These are phyloP conservation scores for Eutrema japonicum DNA, from an alignment of 345 rosid species.

Conservation along the genomic window DNA sequence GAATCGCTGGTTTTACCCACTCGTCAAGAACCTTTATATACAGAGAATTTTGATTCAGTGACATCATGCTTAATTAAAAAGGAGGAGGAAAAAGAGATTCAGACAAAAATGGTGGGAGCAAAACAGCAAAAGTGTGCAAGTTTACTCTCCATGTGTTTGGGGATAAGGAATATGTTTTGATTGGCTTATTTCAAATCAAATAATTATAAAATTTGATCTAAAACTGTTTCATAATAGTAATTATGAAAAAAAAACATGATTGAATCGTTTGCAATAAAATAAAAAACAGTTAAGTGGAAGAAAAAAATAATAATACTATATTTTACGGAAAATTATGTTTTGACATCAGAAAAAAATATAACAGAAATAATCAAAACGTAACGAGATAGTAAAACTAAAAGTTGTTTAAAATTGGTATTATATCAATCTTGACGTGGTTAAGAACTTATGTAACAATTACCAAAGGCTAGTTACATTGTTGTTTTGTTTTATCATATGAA, in stretches of 20 bases:
- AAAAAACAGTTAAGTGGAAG: background rate
- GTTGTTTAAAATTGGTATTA: background rate
- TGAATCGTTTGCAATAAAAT: slow-evolving; percentile 1
- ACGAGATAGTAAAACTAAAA: no score
- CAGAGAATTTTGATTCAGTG: slow-evolving; percentile 12
- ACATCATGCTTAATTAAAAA: slow-evolving; percentile 11
- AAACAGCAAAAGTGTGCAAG: slow-evolving; percentile 17
- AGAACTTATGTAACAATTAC: background rate
- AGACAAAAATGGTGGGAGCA: slow-evolving; percentile 36
- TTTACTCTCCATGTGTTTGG: slow-evolving; percentile 19
- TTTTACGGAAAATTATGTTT: background rate
- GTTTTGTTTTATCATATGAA: background rate
- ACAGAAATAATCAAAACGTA: background rate
- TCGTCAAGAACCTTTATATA: slow-evolving; percentile 29
- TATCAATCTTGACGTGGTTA: background rate
- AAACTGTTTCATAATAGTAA: background rate
- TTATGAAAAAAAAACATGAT: background rate
- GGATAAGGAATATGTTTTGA: slow-evolving; percentile 23
- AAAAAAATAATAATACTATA: background rate
- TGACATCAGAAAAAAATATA: background rate
- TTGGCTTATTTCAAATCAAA: slow-evolving; percentile 12
- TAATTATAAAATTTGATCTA: background rate
- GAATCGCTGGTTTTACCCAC: slow-evolving; percentile 7
- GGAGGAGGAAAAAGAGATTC: slow-evolving; percentile 16
- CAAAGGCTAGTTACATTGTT: slow-evolving; percentile 10